Percentiles rank a stretch among this genome's conserved stretches.
phyloP scores from a whole-genome alignment of 371 early-diverging fungal species.

The Mortierella sp. region DNA sequence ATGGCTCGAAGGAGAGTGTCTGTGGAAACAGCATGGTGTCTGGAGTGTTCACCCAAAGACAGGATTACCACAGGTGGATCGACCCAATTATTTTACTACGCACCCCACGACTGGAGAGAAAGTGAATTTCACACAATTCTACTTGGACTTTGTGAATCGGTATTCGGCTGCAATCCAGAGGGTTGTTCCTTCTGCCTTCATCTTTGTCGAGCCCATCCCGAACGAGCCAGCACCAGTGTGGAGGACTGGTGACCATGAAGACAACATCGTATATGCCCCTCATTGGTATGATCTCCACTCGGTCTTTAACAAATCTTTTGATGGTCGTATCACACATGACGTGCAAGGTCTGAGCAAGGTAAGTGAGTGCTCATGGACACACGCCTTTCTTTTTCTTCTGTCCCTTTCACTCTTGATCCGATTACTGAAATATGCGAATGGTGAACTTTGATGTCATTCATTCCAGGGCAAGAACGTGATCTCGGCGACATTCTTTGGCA shows the following conservation, averaged over 20 bases:
- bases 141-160: slow-evolving; percentile 68
- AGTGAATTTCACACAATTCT: slow-evolving; percentile 73
- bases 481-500: slow-evolving; percentile 78
- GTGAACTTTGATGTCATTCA: no score
- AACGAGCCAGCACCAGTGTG: slow-evolving; percentile 73
- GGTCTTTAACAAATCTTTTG: slow-evolving; percentile 74
- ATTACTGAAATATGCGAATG: background rate
- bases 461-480: slow-evolving; percentile 71
- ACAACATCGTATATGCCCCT: slow-evolving; percentile 73
- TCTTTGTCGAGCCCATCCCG: slow-evolving; percentile 79
- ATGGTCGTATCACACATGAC: slow-evolving; percentile 75
- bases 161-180: slow-evolving; percentile 66
- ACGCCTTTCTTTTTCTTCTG: no score
- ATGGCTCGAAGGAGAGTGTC: slow-evolving; percentile 67
- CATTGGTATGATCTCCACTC: slow-evolving; percentile 84
- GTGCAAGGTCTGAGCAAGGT: slow-evolving; percentile 73
- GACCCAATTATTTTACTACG: slow-evolving; percentile 69
- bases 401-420: no score
- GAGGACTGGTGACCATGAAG: slow-evolving; percentile 57
- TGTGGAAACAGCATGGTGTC: slow-evolving; percentile 79
- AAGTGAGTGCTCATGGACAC: slow-evolving; percentile 18
- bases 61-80: slow-evolving; percentile 59
- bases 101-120: slow-evolving; percentile 60
- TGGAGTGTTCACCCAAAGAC: slow-evolving; percentile 61
- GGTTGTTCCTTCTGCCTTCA: slow-evolving; percentile 59